Percentiles rank a stretch among this genome's conserved stretches.
Evolutionary conservation across 257 asterid species (phyloP).

Genomic region (Paraleonurus japonicus): DNA sequence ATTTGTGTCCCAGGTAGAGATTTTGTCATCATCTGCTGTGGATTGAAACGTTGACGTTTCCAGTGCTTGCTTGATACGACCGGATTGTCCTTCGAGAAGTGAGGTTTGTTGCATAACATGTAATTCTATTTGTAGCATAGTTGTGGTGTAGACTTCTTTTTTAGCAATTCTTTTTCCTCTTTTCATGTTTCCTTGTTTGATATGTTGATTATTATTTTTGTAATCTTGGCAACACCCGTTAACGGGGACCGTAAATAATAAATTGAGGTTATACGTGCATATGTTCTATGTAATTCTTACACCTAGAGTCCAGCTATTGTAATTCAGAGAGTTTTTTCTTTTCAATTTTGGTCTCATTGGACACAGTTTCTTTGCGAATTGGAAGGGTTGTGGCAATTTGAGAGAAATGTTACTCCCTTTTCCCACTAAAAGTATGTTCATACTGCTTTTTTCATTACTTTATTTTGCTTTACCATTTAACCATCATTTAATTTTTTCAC

Average conservation of each 20-base stretch:
- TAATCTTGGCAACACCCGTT: constrained; percentile 28
- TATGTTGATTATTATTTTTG: constrained; percentile 19
- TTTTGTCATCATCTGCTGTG: constrained; percentile 18
- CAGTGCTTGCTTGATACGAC: constrained; percentile 27
- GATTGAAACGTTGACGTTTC: constrained; percentile 22
- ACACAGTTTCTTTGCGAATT: no score
- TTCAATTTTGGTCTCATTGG: no score
- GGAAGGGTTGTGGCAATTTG: no score
- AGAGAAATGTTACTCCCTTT: no score
- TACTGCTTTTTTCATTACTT: no score
- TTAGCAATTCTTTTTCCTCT: neutral
- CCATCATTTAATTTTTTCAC: no score
- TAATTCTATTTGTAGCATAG: constrained; percentile 41
- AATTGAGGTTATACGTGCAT: constrained; percentile 11
- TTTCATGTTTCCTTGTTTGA: neutral
- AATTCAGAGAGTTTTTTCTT: no score
- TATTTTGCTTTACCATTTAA: no score
- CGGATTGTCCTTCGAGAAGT: constrained; percentile 23
- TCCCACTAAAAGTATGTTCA: no score
- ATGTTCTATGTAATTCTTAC: no score
- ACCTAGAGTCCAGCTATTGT: no score
- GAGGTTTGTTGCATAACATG: constrained; percentile 31
- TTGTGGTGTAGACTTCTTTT: constrained; percentile 32
- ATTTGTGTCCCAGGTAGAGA: constrained; percentile 29
- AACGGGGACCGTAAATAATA: constrained; percentile 19